Base-by-base conservation (phyloP, 768 basidiomycete genomes). In the Mycena rosella region DNA sequence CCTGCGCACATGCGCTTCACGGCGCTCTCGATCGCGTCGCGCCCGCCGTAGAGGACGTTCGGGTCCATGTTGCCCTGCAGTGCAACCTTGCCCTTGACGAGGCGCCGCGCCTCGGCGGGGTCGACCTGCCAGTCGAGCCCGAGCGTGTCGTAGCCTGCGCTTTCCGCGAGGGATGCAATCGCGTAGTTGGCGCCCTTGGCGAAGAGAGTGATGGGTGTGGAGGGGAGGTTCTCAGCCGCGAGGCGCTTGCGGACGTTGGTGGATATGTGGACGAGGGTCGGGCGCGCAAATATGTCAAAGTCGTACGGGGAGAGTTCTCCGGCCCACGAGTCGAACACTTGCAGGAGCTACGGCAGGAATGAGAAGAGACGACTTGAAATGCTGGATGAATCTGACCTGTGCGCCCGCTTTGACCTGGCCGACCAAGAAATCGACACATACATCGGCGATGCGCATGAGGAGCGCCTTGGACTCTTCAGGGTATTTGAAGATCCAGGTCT, bases 261-360 rank as follows among this genome's bases (percentile, higher is more conserved):
- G 18, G 92, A 88, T 73, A 99, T 96, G 73, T 89, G 87, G 51
- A 84, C 79, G 42, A 96, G 84, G 18, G 91, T 87, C 10, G 96
- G 96, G 67, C 93, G 87, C 49, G 96, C 92, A 81, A 98, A 99
- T 55, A 84, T 82, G 32, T 79, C 78, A 80, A 97, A 99, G 76
- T 98, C 94, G 74, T 94, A 82, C 2, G 92, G 95, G 5, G 96
- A 91, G 63, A 99, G 85, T 76, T 98, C 96, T 55, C 94, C 93
- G 11, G 94, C 98, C 88, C 93, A 95, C 1, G 98, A 98, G 79
- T 99, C 98, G 74, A 99, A 99, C 15, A 99, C 87, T 88, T 99
- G 98, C 7, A 99, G 84, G 51, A 98, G 84, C 96, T 99, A 73
- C 18, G 24, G 38, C 10, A 57, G 45, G 24, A 48, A 72, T 60